Evolutionary conservation across 2,329 filamentous ascomycete species (phyloP).

Genomic region (Amauroascus verrucosus): DNA sequence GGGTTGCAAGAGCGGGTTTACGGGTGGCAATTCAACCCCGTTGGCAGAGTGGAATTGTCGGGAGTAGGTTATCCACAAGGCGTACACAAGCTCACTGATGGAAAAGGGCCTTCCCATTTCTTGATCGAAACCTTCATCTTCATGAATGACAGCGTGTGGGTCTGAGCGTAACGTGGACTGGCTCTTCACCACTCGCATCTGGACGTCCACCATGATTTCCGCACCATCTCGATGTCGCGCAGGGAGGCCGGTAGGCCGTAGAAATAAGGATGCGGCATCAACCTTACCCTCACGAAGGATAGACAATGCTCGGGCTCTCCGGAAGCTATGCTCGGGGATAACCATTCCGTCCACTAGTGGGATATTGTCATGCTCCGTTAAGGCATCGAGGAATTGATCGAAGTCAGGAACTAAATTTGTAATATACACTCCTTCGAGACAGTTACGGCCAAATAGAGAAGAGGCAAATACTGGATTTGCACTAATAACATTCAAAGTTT

Average conservation of each 20-base stretch:
- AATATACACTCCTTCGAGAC: conserved; percentile 69
- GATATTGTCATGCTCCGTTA: conserved; percentile 79
- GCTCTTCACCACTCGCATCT: conserved; percentile 92
- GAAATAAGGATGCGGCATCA: conserved; percentile 67
- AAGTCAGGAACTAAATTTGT: conserved; percentile 77
- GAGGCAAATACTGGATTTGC: conserved; percentile 92
- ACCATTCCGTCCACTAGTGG: conserved; percentile 86
- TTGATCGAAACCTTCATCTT: conserved; percentile 43
- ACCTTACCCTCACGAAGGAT: conserved; percentile 72
- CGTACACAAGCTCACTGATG: conserved; percentile 76
- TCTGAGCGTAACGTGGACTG: conserved; percentile 55
- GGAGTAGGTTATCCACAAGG: conserved; percentile 95
- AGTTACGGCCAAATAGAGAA: conserved; percentile 79
- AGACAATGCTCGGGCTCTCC: conserved; percentile 73
- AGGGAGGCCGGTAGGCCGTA: conserved; percentile 71
- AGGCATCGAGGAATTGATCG: conserved; percentile 66
- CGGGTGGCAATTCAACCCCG: conserved; percentile 48
- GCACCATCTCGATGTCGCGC: conserved; percentile 84
- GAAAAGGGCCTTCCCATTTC: conserved; percentile 39
- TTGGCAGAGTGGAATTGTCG: conserved; percentile 74
- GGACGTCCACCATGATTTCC: conserved; percentile 86
- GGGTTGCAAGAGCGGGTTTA: conserved; percentile 47
- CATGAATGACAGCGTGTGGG: conserved; percentile 39
- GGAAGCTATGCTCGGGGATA: conserved; percentile 90
- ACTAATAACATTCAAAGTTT: conserved; percentile 69